Base-by-base conservation (phyloP, 1,284 basidiomycete species). In the Microbotryomycetes sp. region DNA sequence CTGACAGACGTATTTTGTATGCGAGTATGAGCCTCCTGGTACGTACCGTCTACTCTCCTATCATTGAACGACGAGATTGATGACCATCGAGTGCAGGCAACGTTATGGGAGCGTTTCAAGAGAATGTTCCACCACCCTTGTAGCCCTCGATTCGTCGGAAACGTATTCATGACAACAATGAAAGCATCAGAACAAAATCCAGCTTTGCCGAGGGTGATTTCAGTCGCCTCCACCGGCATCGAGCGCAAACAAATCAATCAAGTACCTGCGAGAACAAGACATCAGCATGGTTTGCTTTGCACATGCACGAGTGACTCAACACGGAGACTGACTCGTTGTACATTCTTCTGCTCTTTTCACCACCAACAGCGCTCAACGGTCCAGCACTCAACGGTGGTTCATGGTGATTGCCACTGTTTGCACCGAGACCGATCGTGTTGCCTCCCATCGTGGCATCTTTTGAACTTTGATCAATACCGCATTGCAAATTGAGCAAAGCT, bases 401-500 rank as follows among this genome's bases (percentile, higher is more conserved):
- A 2, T 12, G 16, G 12, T 29, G 25, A 12, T 25, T 22, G 52
- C 29, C 58, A 48, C 2, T 50, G 32, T 3, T 31, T 46, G 36
- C 2, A 58, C 60, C 14, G 30, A 26, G 15, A 47, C 28, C 16
- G 9, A 26, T n/a, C 23, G 23, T 32, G 16, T 28, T 48, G 12
- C 29, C 22, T 2, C 46, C 28, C 0, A 30, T 26, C 5, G 30
- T 30, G 30, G 49, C 58, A 51, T 69, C 67, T 51, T 69, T 69
- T 28, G 60, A 55, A 4, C 62, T 64, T 61, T 81, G 83, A 70
- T 88, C 84, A 31, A 89, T 82, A 31, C 87, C 88, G 73, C 90
- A 93, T 71, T 91, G 89, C 47, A 94, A 80, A 67, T 85, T 86
- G 54, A 96, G 80, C 81, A 96, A 90, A 4, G 84, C 83, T 74